Conservation (phyloP, 179 eudicot genomes). For the Carnegiea gigantea region DNA sequence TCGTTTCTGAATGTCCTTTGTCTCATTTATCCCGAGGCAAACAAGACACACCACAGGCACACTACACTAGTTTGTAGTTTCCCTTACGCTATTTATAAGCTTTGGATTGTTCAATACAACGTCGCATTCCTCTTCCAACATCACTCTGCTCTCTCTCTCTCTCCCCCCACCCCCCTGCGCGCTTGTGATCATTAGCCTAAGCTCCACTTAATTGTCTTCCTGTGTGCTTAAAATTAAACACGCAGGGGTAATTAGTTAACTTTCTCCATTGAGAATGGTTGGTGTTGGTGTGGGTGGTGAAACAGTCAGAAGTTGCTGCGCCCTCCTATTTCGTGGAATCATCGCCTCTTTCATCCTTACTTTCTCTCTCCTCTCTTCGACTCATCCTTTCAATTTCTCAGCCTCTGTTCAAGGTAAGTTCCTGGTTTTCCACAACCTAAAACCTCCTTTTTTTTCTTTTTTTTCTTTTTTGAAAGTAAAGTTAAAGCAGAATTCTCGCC, state of each 20-base stretch:
- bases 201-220: no score
- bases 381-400: not conserved
- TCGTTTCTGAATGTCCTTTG: not conserved
- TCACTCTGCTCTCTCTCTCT: not conserved
- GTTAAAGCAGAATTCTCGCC: not conserved
- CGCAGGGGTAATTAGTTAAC: no score
- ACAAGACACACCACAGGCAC: not conserved
- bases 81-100: not conserved
- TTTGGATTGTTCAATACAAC: not conserved
- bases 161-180: not conserved
- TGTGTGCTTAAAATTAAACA: no score
- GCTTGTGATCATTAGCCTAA: slow-evolving; percentile 2
- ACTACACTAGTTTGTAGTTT: not conserved
- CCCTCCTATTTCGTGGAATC: not conserved
- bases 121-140: not conserved
- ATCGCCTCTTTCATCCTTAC: not conserved
- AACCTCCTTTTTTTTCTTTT: no score
- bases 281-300: not conserved
- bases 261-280: not conserved
- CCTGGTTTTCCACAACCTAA: no score
- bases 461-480: not conserved
- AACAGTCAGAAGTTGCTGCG: not conserved
- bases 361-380: not conserved
- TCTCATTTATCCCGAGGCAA: not conserved
- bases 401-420: not conserved